Base-by-base conservation (phyloP, 306 rosid species). In the Castanea sativa region DNA sequence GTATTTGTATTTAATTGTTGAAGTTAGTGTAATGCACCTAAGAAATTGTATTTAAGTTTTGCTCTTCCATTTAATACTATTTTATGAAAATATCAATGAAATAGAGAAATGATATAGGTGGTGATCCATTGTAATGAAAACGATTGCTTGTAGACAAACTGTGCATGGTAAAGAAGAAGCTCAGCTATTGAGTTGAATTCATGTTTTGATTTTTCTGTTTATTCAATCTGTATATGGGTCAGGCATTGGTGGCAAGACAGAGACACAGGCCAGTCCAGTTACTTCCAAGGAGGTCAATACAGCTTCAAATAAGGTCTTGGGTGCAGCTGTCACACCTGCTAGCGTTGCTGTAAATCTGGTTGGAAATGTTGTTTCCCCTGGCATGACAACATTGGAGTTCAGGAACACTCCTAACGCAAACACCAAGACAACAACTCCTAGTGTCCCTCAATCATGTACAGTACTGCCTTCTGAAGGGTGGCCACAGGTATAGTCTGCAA, bases 381-480 rank as follows among this genome's bases (percentile, higher is more conserved):
- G 87, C 57, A 87, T 91, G 92, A 85, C 89, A 1, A 73, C 89
- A 15, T 78, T 87, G 87, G 96, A 90, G 86, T 82, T 91, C 80
- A 86, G 86, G 79, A 95, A 89, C 83, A 73, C 93, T 59, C 73
- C 82, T 13, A 78, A 82, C 69, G 63, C 86, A 49, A 88, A 76
- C 77, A 16, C 88, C 15, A 84, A 84, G 83, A 52, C 83, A 51
- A 80, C 76, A 72, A 43, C 90, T 38, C 25, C 87, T 4, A 71
- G 74, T 68, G 73, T 73, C 67, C 83, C 82, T 64, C 87, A 87
- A 45, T 61, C 94, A 55, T 76, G 90, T 87, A 74, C 84, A 15
- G 89, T 79, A 57, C 70, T 91, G 84, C 96, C 96, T 80, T 9
- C 94, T 52, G 99, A 95, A 77, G 65, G 83, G 59, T 95, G 96